Evolutionary conservation across 1,284 basidiomycete genomes (phyloP).

Genomic region (Amylostereum chailletii): DNA sequence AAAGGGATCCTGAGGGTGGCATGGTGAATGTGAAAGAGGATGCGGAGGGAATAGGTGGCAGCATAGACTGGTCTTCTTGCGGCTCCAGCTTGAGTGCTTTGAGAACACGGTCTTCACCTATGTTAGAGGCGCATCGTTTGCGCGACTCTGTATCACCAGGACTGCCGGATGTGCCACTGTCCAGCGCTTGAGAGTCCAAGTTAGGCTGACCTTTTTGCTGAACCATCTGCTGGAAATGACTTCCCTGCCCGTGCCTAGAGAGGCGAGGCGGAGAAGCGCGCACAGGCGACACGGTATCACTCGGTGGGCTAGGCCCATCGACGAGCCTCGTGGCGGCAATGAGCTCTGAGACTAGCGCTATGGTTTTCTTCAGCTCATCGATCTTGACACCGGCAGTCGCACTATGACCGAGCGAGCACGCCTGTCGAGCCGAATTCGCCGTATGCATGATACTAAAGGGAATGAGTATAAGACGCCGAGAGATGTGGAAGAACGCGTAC

Average conservation of each 20-base stretch:
- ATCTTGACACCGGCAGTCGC: conserved; percentile 35
- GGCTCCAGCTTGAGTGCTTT: conserved; percentile 66
- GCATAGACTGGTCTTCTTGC: conserved; percentile 30
- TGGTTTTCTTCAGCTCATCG: conserved; percentile 37
- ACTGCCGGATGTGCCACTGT: conserved; percentile 16
- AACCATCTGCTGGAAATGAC: conserved; percentile 15
- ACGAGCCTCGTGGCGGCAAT: conserved; percentile 35
- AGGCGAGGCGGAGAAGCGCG: conserved; percentile 13
- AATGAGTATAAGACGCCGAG: conserved; percentile 12
- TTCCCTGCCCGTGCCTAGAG: conserved; percentile 11
- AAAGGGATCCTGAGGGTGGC: conserved; percentile 11
- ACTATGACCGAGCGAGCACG: conserved; percentile 38
- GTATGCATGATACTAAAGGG: conserved; percentile 36
- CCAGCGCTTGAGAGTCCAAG: conserved; percentile 15
- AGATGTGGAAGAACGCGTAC: conserved; percentile 12
- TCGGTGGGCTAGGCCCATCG: conserved; percentile 22
- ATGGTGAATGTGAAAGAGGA: conserved; percentile 16
- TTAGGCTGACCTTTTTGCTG: conserved; percentile 11
- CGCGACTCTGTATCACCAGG: conserved; percentile 28
- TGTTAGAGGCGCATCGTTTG: conserved; percentile 61
- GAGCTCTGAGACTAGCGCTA: conserved; percentile 38
- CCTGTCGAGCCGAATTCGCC: conserved; percentile 37
- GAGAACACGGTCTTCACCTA: conserved; percentile 47
- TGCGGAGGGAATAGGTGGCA: conserved; percentile 19
- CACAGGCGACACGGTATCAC: conserved; percentile 6